Base-by-base conservation (phyloP, 2,329 filamentous ascomycete genomes). In the Verticillium isaacii region DNA sequence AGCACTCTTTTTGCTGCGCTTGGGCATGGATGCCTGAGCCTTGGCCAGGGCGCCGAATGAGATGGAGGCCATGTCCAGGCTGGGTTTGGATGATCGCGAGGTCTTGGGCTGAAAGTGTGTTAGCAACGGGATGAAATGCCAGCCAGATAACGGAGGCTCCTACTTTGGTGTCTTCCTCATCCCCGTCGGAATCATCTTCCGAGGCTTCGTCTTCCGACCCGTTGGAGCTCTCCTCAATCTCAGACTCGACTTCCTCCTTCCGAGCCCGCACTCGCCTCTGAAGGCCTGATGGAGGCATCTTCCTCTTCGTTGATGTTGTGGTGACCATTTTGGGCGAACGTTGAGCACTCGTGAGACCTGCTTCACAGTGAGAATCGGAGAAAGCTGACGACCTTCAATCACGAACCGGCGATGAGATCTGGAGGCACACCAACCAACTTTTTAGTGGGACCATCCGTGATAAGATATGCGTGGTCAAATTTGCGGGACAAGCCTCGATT, bases 21-120 rank as follows among this genome's bases (percentile, higher is more conserved):
- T 70, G 37, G 72, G 79, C 36, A 96, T 76, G 0, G 87, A 84
- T 45, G 88, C 88, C 78, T 96, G 92, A 1, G 93, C 93, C 80
- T 92, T 91, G 66, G 91, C 92, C 50, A 97, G 81, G n/a, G 91
- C 91, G 65, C 93, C 93, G 70, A 98, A 97, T 29, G 93, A 95
- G 66, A 97, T 86, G 64, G 82, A 80, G 9, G 85, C 78, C 55
- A 82, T 76, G 62, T 83, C 80, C 61, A 82, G 72, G 19, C 73
- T 74, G 6, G 77, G 69, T 57, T 62, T 64, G 39, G 60, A 60
- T 41, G 60, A 59, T 68, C 1, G 66, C 41, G 32, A 63, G 60
- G 66, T n/a, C 14, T 64, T 58, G 8, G 64, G 60, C 64, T 70
- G 68, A 71, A 71, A 56, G 73, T 68, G 66, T 73, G 74, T 68